Base-by-base conservation (phyloP, 148 eudicot genomes). In the Pharnaceum exiguum region DNA sequence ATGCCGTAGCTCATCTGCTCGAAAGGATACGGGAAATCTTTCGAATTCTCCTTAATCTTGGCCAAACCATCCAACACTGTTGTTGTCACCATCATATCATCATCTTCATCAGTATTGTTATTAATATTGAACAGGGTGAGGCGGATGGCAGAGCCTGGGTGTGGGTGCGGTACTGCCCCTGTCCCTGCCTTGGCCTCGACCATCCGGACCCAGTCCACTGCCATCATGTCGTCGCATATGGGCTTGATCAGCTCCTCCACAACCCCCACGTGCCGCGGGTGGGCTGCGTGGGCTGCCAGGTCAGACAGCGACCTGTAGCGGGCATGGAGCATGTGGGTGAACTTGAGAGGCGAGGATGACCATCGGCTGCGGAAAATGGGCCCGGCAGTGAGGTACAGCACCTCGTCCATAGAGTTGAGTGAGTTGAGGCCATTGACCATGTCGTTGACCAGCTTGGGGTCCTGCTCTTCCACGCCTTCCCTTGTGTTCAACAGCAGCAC, bases 311-410 rank as follows among this genome's bases (percentile, higher is more conserved):
- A 55, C 18, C 25, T 31, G 68, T 18, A 65, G 10, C 75, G 75
- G 26, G 79, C 75, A 37, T 70, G 79, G 59, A 75, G 60, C 51
- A 75, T 24, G 75, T 75, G 79, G 12, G 75, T 65, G 55, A 65
- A 65, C 30, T 29, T 60, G 30, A 74, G 47, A 16, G 45, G 11
- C 7, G 59, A 18, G 1, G 70, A 56, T 51, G 43, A 46, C 44
- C 65, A 51, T 29, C 75, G 64, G 28, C 52, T 56, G 5, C 75
- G 71, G 46, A 70, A 64, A 46, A 75, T 70, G 16, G 79, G 79
- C 4, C 79, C 79, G 7, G 69, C 71, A 2, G 79, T 70, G 5
- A 65, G 58, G 60, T 65, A 38, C 18, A 65, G 11, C 2, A 70
- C 70, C 1, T 52, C 59, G 21, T 43, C 28, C 0, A 75, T n/a